Evolutionary conservation across 352 stramenopile species (phyloP).

Genomic region (Phytophthora hibernalis): DNA sequence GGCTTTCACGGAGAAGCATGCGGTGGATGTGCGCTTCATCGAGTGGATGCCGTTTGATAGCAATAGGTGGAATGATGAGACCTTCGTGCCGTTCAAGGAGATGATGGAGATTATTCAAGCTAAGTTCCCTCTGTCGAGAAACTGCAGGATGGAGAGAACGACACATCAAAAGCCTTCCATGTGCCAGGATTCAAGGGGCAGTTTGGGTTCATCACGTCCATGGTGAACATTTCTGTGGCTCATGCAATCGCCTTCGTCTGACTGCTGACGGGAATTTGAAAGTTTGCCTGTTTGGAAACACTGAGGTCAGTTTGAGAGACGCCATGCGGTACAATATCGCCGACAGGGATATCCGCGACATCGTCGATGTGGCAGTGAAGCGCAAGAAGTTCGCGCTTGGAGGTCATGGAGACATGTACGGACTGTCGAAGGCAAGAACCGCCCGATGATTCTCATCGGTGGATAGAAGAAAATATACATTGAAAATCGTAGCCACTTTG

Average conservation of each 20-base stretch:
- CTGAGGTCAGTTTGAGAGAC: constrained; percentile 94
- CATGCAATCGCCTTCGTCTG: constrained; percentile 97
- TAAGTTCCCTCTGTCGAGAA: constrained; percentile 60
- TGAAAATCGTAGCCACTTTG: background rate
- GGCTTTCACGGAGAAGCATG: constrained; percentile 84
- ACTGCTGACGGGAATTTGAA: constrained; percentile 96
- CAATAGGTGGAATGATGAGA: constrained; percentile 95
- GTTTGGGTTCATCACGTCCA: constrained; percentile 98
- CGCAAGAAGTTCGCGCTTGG: constrained; percentile 95
- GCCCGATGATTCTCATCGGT: constrained; percentile 98
- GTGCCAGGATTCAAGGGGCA: constrained; percentile 70
- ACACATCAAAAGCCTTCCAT: constrained; percentile 96
- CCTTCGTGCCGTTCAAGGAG: constrained; percentile 94
- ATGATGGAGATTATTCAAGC: constrained; percentile 80
- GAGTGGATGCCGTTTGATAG: constrained; percentile 99
- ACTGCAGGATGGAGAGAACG: constrained; percentile 83
- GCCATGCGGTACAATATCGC: constrained; percentile 82
- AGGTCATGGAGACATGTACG: constrained; percentile 95
- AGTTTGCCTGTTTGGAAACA: constrained; percentile 97
- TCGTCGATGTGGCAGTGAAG: constrained; percentile 92
- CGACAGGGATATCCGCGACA: constrained; percentile 85
- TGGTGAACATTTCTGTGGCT: constrained; percentile 98
- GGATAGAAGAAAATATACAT: constrained; percentile 64
- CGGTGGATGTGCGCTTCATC: constrained; percentile 97
- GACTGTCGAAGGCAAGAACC: constrained; percentile 93